phyloP scores from a whole-genome alignment of 495 filamentous ascomycete genomes.

The Pyrenopolyporus hunteri region DNA sequence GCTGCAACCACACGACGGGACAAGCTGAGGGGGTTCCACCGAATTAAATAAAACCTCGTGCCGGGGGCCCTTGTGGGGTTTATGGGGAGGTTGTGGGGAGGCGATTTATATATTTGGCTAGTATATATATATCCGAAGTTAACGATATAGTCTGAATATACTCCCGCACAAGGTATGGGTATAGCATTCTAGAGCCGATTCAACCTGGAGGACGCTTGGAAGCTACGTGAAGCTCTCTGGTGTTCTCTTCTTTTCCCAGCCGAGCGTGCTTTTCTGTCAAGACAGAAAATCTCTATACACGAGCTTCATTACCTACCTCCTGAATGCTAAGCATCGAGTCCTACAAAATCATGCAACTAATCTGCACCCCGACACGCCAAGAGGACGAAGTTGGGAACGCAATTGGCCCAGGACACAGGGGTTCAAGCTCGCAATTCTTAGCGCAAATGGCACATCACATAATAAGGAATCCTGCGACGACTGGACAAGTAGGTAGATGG shows the following conservation, averaged over 20 bases:
- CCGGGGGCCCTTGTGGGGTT: slow-evolving; percentile 5
- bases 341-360: slow-evolving; percentile 1
- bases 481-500: background rate
- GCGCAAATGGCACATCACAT: slow-evolving; percentile 25
- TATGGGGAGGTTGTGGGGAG: slow-evolving; percentile 8
- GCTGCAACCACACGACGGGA: slow-evolving; percentile 23
- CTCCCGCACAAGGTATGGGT: no score
- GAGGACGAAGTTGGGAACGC: slow-evolving; percentile 4
- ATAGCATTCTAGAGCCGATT: no score
- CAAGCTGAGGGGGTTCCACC: slow-evolving; percentile 13
- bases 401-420: slow-evolving; percentile 25
- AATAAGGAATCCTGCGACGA: background rate
- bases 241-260: no score
- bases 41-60: slow-evolving; percentile 16
- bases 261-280: no score
- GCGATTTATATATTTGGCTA: no score
- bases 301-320: no score
- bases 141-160: no score
- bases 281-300: no score
- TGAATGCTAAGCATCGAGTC: no score
- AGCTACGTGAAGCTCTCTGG: no score
- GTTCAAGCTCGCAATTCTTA: slow-evolving; percentile 32
- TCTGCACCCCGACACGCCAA: slow-evolving; percentile 13
- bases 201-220: no score
- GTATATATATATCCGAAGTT: no score